These are phyloP conservation scores for Pseudogymnoascus sp. DNA, from an alignment of 2,329 filamentous ascomycete species.

Conservation along the genomic window DNA sequence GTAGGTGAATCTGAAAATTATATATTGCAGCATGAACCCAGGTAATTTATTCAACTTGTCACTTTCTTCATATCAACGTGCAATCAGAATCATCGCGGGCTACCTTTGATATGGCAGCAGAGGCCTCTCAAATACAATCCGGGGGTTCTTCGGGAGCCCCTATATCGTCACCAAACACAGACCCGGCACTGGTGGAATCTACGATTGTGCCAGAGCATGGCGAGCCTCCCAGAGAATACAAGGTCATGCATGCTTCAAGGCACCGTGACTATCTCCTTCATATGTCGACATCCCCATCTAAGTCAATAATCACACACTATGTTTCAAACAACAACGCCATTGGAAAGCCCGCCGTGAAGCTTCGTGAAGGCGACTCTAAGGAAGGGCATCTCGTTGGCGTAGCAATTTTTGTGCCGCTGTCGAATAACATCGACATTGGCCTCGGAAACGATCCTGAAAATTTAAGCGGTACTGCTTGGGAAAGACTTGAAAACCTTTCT, in stretches of 20 bases:
- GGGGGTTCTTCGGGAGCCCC: background rate
- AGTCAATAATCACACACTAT: background rate
- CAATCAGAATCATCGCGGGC: background rate
- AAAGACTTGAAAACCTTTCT: background rate
- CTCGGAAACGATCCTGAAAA: background rate
- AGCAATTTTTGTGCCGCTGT: background rate
- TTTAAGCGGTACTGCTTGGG: background rate
- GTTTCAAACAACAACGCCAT: background rate
- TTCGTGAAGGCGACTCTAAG: background rate
- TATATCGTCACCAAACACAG: background rate
- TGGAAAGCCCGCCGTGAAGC: background rate
- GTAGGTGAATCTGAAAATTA: background rate
- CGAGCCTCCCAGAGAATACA: background rate
- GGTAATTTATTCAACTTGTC: background rate
- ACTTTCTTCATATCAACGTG: background rate
- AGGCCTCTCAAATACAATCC: background rate
- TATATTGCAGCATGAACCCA: background rate
- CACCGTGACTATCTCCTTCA: background rate
- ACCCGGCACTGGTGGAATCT: background rate
- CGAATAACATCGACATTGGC: background rate
- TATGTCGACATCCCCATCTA: background rate
- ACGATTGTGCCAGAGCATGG: background rate
- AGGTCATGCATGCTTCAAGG: background rate
- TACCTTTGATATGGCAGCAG: background rate
- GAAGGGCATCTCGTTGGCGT: background rate